Conservation (phyloP, 148 eudicot species). For the Camellia granthamiana region DNA sequence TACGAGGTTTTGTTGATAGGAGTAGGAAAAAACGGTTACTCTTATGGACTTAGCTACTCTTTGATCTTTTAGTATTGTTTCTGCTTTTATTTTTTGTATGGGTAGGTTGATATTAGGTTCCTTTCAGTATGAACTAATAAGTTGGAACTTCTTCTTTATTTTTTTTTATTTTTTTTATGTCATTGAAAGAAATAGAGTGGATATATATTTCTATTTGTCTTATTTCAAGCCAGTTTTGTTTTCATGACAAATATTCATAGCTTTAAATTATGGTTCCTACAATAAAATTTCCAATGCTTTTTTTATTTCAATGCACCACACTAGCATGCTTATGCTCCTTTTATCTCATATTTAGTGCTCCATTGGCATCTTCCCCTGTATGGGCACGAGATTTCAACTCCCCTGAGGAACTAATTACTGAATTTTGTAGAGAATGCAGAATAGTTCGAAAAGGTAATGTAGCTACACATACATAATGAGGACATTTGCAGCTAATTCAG, state of each 20-base stretch:
- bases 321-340: conserved; percentile 23
- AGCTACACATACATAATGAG: not conserved
- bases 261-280: not conserved
- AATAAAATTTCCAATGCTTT: not conserved
- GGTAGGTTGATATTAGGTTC: no score
- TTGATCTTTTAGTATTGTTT: conserved; percentile 1
- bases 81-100: not conserved
- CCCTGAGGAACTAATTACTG: conserved; percentile 91
- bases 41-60: not conserved
- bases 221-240: not conserved
- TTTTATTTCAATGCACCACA: not conserved
- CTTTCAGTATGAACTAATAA: not conserved
- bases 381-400: conserved; percentile 93
- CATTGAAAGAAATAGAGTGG: not conserved
- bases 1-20: conserved; percentile 1
- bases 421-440: conserved; percentile 98
- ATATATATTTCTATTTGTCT: not conserved
- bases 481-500: not conserved
- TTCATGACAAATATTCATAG: not conserved
- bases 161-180: not conserved
- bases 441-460: conserved; percentile 91
- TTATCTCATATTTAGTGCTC: conserved; percentile 64
- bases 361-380: conserved; percentile 85
- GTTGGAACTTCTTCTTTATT: no score
- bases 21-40: not conserved